Percentiles rank a stretch among this genome's conserved stretches.
phyloP scores from a whole-genome alignment of 2,329 filamentous ascomycete genomes.

The Tolypocladium guangdongense region DNA sequence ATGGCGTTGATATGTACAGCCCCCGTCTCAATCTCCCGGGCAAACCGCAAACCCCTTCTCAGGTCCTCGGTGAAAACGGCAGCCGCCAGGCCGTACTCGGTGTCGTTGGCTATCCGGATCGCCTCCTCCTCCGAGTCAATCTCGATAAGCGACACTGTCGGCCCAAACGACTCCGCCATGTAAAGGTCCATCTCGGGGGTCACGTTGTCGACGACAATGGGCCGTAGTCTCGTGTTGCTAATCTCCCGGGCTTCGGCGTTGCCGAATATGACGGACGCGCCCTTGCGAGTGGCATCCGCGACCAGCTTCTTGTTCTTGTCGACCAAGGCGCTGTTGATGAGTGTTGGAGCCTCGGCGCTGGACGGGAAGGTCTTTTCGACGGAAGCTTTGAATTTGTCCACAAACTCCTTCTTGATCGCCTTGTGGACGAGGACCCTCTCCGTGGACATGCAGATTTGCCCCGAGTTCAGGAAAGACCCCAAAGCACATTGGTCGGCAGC shows the following conservation, averaged over 20 bases:
- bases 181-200: constrained; percentile 60
- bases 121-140: constrained; percentile 64
- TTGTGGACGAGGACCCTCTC: constrained; percentile 58
- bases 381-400: constrained; percentile 27
- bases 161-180: constrained; percentile 66
- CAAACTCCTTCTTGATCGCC: constrained; percentile 34
- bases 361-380: constrained; percentile 35
- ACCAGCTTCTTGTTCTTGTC: constrained; percentile 57
- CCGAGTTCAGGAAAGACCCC: constrained; percentile 62
- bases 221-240: constrained; percentile 38
- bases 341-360: constrained; percentile 52
- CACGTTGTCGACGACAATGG: constrained; percentile 57
- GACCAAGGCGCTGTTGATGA: constrained; percentile 58
- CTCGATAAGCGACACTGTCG: constrained; percentile 56
- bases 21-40: constrained; percentile 53
- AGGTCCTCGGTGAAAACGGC: constrained; percentile 66
- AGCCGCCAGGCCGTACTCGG: constrained; percentile 63
- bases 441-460: constrained; percentile 81
- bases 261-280: constrained; percentile 41
- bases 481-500: constrained; percentile 58
- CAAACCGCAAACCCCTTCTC: constrained; percentile 45
- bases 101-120: constrained; percentile 65
- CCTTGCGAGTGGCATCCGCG: constrained; percentile 56
- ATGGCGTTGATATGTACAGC: constrained; percentile 58
- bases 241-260: constrained; percentile 19